Base-by-base conservation (phyloP, 1,284 basidiomycete genomes). In the Naganishia liquefaciens region DNA sequence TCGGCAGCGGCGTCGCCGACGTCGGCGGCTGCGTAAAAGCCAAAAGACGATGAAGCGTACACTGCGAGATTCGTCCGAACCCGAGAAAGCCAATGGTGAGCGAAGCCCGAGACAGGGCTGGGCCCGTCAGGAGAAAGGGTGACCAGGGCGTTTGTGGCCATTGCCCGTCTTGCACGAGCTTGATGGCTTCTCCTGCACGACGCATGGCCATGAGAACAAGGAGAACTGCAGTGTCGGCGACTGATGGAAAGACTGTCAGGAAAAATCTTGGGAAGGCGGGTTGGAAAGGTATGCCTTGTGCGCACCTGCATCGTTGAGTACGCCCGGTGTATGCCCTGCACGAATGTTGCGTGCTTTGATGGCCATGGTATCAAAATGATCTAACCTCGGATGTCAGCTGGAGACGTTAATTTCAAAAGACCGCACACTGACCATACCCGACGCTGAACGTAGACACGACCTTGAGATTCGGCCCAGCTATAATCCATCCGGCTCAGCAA, bases 11-110 rank as follows among this genome's bases (percentile, higher is more conserved):
- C 4, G 68, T 52, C 3, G 63, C 50, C 57, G 73, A 71, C 15
- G 37, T 40, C n/a, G 42, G 23, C 21, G 62, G 63, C 64, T 68
- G 88, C 85, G 77, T 78, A 74, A 95, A 95, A 1, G 89, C 85
- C 15, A 89, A 79, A 27, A 95, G 84, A 15, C 92, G 87, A 10
- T 83, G 79, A 49, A 93, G 83, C 0, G 87, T 89, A 4, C 87
- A 87, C 71, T 92, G 90, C 0, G 91, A 86, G 70, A 95, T 96
- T 51, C 93, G 87, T 5, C 94, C 95, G 72, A 97, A 97, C 9
- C 95, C 94, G 37, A 97, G 81, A 80, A 98, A 95, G 0, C 93
- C 93, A 3, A 88, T 85, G 2, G 87, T 93, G 65, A 77, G 71
- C 72, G 70, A 70, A 9, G 77, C 72, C 30, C 83, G 82, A 11